Evolutionary conservation across 2,329 filamentous ascomycete genomes (phyloP), one percentile per base, ranked within the genome.

Genomic region (Zymoseptoria tritici): DNA sequence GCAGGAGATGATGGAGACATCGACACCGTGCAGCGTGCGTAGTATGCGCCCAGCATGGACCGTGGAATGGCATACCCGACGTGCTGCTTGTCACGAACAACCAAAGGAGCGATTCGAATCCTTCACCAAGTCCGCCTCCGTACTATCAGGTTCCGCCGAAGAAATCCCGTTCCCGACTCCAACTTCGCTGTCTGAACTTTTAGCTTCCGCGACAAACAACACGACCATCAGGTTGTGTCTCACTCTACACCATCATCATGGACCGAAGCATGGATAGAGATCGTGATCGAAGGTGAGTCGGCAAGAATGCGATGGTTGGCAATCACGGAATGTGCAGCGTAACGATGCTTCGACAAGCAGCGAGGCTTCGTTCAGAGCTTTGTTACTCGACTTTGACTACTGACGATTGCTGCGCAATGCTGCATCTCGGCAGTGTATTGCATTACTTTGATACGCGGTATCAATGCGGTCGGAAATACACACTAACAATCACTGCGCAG

Each of bases 231-330:
- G 36, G 36, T 46, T 46, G 36, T 46, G 36, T 7, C 16, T 46
- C 16, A 46, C 36, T 46, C 36, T n/a, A n/a, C 36, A 46, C 36
- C 36, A n/a, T 6, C 36, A 46, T 46, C 36, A 46, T 46, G 36
- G 36, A 46, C 36, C 36, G 36, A 58, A 58, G 21, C 58, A 70
- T 70, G 68, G 75, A 77, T 61, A 70, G 74, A 63, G 75, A 76
- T 61, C 72, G 75, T 57, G 75, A 76, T 52, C 69, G 76, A 69
- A 77, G 76, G 76, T 78, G 71, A 70, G 75, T 75, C 36, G 13
- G 36, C 36, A 46, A 46, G 13, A n/a, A n/a, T 46, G 36, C 36
- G 36, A 13, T 16, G 13, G 13, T 46, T 46, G 26, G 26, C 26
- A 29, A 9, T 29, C 26, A 29, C 26, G 26, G 26, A 9, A 9